Percentiles rank a stretch among this genome's conserved stretches.
These are phyloP conservation scores for Coniochaeta sp. DNA, from an alignment of 2,329 filamentous ascomycete genomes.

Conservation along the genomic window DNA sequence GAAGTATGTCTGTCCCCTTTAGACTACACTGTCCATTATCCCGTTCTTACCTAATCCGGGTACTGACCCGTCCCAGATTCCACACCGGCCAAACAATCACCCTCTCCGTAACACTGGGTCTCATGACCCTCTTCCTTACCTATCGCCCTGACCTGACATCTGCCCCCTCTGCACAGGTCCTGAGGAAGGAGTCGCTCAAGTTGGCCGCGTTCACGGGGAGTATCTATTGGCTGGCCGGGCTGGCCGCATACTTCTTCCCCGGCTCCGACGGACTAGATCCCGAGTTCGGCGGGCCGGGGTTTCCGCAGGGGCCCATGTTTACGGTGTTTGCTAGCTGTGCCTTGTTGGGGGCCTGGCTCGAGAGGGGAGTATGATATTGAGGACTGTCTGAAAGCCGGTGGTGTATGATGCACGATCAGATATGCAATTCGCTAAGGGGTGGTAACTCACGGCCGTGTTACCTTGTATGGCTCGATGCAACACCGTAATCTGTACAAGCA, in stretches of 20 bases:
- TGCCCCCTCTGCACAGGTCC: background rate
- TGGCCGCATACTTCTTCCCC: constrained; percentile 27
- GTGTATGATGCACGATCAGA: too few relatives aligned
- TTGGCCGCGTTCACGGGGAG: constrained; percentile 27
- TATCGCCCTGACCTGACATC: constrained; percentile 21
- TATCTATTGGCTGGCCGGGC: constrained; percentile 33
- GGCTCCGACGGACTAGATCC: constrained; percentile 31
- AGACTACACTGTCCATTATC: too few relatives aligned
- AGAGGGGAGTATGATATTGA: background rate
- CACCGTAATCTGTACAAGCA: too few relatives aligned
- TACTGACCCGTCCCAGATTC: constrained; percentile 14
- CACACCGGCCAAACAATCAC: constrained; percentile 34
- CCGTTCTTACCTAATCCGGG: too few relatives aligned
- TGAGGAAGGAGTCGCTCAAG: constrained; percentile 21
- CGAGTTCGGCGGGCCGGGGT: constrained; percentile 33
- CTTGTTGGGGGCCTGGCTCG: constrained; percentile 2
- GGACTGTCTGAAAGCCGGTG: too few relatives aligned
- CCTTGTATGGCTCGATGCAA: too few relatives aligned
- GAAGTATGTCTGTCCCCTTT: constrained; percentile 22
- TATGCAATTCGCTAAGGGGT: too few relatives aligned
- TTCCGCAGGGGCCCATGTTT: constrained; percentile 29
- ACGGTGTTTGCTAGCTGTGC: constrained; percentile 10
- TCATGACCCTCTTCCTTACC: constrained; percentile 20
- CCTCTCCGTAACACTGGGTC: constrained; percentile 28
- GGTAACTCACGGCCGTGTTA: too few relatives aligned